phyloP scores from a whole-genome alignment of 208 protist species.

The Trypanosoma caninum region DNA sequence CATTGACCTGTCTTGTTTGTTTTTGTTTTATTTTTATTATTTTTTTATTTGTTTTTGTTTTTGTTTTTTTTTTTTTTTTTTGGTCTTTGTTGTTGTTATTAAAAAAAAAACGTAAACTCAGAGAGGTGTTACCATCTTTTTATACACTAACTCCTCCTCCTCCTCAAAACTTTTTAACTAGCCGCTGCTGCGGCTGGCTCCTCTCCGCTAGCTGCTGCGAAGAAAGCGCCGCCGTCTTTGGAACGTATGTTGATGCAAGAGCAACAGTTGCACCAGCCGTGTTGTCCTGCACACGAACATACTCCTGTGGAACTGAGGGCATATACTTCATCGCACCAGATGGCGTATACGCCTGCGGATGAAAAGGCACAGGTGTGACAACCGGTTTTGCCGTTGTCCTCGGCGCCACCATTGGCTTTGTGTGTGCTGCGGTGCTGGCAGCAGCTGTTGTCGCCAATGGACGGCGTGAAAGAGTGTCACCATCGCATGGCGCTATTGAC shows the following conservation, averaged over 20 bases:
- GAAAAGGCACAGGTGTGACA: constrained; percentile 70
- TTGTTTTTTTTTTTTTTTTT: too few relatives aligned
- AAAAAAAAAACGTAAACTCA: too few relatives aligned
- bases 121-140: neutral
- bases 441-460: constrained; percentile 8
- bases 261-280: constrained; percentile 49
- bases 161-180: constrained; percentile 20
- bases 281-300: constrained; percentile 77
- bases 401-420: constrained; percentile 1
- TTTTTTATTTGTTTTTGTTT: neutral
- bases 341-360: constrained; percentile 58
- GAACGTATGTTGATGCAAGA: constrained; percentile 63
- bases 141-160: neutral
- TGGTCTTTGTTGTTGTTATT: too few relatives aligned
- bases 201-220: constrained; percentile 4
- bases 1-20: neutral
- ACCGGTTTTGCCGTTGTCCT: constrained; percentile 16
- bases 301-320: constrained; percentile 56
- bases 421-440: constrained; percentile 6
- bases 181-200: constrained; percentile 1
- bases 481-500: neutral
- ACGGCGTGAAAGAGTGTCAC: neutral
- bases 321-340: constrained; percentile 13
- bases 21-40: neutral
- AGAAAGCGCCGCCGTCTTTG: constrained; percentile 22